These are phyloP conservation scores for Ganoderma lingzhi DNA, from an alignment of 1,284 basidiomycete genomes.

Conservation along the genomic window DNA sequence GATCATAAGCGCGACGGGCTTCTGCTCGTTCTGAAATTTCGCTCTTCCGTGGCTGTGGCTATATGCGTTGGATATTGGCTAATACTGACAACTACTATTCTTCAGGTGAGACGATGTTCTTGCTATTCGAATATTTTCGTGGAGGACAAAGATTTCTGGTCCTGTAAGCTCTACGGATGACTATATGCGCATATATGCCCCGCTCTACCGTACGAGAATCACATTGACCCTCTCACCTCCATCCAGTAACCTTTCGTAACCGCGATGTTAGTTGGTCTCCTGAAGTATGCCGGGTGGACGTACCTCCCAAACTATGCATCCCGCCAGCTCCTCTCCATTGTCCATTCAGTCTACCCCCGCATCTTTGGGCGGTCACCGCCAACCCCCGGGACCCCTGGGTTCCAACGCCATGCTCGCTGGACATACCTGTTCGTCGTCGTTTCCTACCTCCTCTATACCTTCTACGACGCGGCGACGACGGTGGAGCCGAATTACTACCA, in stretches of 20 bases:
- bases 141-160: neutral
- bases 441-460: conserved; percentile 74
- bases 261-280: conserved; percentile 30
- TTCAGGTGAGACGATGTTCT: conserved; percentile 22
- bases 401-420: conserved; percentile 63
- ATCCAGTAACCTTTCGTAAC: conserved; percentile 3
- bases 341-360: conserved; percentile 47
- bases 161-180: neutral
- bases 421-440: conserved; percentile 74
- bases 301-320: conserved; percentile 55
- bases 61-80: neutral
- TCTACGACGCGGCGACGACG: conserved; percentile 61
- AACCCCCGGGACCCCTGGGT: conserved; percentile 51
- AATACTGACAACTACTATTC: neutral
- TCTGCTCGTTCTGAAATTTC: conserved; percentile 40
- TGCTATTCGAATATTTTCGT: neutral
- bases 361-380: conserved; percentile 47
- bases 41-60: neutral
- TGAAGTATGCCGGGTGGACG: conserved; percentile 51
- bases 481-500: conserved; percentile 80
- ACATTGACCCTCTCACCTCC: neutral
- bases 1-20: conserved; percentile 42
- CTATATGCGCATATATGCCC: neutral
- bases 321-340: conserved; percentile 44
- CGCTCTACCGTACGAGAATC: neutral